Conservation (phyloP, 2,329 filamentous ascomycete genomes). For the Sarocladium oryzae region DNA sequence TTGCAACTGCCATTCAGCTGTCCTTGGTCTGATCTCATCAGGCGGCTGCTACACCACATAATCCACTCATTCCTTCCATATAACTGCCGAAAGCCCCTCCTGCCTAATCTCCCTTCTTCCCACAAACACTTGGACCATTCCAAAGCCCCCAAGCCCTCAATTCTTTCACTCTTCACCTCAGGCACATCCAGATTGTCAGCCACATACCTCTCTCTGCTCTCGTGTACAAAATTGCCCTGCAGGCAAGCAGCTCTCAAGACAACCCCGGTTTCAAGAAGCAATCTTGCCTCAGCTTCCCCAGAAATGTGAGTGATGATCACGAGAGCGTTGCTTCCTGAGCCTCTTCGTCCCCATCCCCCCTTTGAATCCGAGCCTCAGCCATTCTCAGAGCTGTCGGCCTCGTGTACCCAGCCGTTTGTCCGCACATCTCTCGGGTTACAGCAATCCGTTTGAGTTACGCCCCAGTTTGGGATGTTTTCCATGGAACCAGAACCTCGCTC, state of each 20-base stretch:
- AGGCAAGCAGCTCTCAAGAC: not conserved
- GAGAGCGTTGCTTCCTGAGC: not conserved
- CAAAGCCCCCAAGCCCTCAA: not conserved
- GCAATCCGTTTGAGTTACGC: not conserved
- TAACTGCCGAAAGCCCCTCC: not conserved
- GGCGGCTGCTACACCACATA: not conserved
- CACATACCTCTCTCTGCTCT: no score
- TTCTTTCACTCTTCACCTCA: no score
- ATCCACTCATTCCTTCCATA: conserved; percentile 5
- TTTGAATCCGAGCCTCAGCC: not conserved
- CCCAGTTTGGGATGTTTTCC: not conserved
- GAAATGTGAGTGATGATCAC: conserved; percentile 3
- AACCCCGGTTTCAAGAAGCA: not conserved
- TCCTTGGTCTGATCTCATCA: not conserved
- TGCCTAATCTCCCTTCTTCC: not conserved
- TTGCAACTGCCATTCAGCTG: not conserved
- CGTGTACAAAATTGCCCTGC: no score
- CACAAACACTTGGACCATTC: not conserved
- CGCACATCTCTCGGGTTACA: not conserved
- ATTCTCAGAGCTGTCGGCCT: not conserved
- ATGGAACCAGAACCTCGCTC: conserved; percentile 7
- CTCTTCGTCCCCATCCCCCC: no score
- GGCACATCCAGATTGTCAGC: no score
- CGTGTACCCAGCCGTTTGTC: not conserved
- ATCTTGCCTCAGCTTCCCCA: not conserved